Conservation (phyloP, 108 stramenopile species). For the Discostella pseudostelligera region DNA sequence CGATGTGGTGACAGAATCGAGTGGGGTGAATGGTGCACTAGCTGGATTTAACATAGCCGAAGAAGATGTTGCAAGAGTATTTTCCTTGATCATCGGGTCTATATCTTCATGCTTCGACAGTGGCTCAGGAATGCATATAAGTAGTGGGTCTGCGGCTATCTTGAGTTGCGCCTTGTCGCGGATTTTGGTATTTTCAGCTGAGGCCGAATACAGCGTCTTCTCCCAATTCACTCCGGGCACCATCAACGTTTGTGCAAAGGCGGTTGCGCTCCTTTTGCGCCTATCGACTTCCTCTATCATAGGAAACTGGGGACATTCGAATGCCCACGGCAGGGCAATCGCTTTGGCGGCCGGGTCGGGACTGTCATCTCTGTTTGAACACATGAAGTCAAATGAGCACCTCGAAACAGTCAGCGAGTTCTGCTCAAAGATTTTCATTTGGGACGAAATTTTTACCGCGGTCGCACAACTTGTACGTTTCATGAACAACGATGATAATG, state of each 20-base stretch:
- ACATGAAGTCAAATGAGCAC: constrained; percentile 20
- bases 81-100: constrained; percentile 25
- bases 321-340: constrained; percentile 28
- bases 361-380: constrained; percentile 39
- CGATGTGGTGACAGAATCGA: constrained; percentile 28
- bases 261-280: constrained; percentile 33
- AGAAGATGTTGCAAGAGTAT: constrained; percentile 39
- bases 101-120: constrained; percentile 34
- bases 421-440: constrained; percentile 22
- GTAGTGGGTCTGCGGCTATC: constrained; percentile 18
- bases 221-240: constrained; percentile 25
- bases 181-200: constrained; percentile 23
- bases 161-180: constrained; percentile 41
- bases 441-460: constrained; percentile 9
- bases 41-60: constrained; percentile 27
- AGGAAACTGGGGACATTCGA: constrained; percentile 2
- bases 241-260: constrained; percentile 44
- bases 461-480: constrained; percentile 27
- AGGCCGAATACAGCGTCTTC: constrained; percentile 16
- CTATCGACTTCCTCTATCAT: constrained; percentile 19
- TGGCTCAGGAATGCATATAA: constrained; percentile 4
- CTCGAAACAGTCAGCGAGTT: constrained; percentile 10
- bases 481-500: constrained; percentile 45
- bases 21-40: not conserved
- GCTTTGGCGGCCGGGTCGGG: constrained; percentile 45